Conservation (phyloP, 352 stramenopile species). For the Thraustotheca clavata region DNA sequence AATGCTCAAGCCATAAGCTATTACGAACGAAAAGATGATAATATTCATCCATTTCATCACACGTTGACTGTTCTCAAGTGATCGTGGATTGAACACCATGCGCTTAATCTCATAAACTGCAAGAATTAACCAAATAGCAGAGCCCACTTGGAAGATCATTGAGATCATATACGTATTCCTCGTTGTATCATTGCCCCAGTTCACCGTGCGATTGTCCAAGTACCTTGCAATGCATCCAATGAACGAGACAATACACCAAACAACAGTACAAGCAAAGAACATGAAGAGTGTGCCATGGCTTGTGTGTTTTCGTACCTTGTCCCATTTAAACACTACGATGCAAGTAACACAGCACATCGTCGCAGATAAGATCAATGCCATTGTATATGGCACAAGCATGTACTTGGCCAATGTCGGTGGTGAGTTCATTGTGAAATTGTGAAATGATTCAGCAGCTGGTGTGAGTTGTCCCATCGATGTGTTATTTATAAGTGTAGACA, state of each 20-base stretch:
- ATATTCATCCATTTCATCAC: not conserved
- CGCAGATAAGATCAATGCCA: not conserved
- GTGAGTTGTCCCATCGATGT: too few relatives aligned
- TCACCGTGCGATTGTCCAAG: not conserved
- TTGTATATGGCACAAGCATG: constrained; percentile 15
- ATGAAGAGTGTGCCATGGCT: constrained; percentile 16
- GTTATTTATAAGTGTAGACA: too few relatives aligned
- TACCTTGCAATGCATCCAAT: not conserved
- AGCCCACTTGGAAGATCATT: constrained; percentile 1
- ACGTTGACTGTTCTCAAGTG: not conserved
- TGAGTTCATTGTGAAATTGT: too few relatives aligned
- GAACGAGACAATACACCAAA: constrained; percentile 4
- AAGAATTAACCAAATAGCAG: constrained; percentile 8
- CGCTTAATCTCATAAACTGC: constrained; percentile 16
- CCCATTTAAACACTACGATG: constrained; percentile 17
- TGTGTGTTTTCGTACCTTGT: not conserved
- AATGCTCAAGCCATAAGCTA: not conserved
- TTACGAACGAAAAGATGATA: not conserved
- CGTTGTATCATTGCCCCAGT: not conserved
- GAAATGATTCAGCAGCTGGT: too few relatives aligned
- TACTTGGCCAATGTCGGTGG: too few relatives aligned
- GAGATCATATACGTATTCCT: constrained; percentile 9
- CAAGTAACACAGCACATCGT: constrained; percentile 4
- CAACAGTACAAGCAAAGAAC: constrained; percentile 11
- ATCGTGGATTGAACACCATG: not conserved